A percentile compares a stretch with the other conserved stretches of the same genome.
Conservation (phyloP, 2,329 filamentous ascomycete genomes). For the Microcera coccophila region DNA sequence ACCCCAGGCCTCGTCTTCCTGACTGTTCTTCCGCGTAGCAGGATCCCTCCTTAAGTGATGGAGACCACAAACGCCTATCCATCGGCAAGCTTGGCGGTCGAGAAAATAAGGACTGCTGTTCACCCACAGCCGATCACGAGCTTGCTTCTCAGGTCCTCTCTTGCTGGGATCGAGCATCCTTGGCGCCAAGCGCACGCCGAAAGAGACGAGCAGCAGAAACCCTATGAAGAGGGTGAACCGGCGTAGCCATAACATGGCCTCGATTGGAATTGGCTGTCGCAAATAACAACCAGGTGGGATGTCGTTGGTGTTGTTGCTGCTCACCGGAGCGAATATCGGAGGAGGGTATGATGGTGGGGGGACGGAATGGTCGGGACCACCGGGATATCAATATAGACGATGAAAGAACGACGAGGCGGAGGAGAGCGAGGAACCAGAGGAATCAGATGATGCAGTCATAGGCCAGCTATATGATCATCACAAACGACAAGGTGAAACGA, state of each 20-base stretch:
- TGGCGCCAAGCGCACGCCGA: slow-evolving; percentile 50
- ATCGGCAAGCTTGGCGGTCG: slow-evolving; percentile 73
- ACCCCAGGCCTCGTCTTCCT: slow-evolving; percentile 29
- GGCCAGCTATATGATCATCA: slow-evolving; percentile 31
- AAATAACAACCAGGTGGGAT: not conserved
- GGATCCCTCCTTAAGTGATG: slow-evolving; percentile 64
- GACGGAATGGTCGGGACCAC: slow-evolving; percentile 6
- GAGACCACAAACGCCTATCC: slow-evolving; percentile 75
- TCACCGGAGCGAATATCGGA: slow-evolving; percentile 11
- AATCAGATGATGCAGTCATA: too few relatives aligned
- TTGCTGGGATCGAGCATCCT: slow-evolving; percentile 59
- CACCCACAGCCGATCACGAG: slow-evolving; percentile 65
- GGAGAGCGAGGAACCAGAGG: not conserved
- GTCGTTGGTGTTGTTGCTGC: too few relatives aligned
- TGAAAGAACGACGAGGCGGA: not conserved
- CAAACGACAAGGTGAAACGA: slow-evolving; percentile 16
- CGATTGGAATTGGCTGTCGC: slow-evolving; percentile 4
- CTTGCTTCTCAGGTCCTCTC: slow-evolving; percentile 57
- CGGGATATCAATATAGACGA: slow-evolving; percentile 5
- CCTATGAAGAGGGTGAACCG: slow-evolving; percentile 39
- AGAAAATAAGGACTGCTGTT: slow-evolving; percentile 67
- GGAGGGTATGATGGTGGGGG: not conserved
- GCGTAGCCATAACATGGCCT: slow-evolving; percentile 45
- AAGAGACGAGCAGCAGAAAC: slow-evolving; percentile 43
- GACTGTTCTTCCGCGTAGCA: slow-evolving; percentile 36